Conservation (phyloP, 345 rosid genomes). For the Acer saccharum region DNA sequence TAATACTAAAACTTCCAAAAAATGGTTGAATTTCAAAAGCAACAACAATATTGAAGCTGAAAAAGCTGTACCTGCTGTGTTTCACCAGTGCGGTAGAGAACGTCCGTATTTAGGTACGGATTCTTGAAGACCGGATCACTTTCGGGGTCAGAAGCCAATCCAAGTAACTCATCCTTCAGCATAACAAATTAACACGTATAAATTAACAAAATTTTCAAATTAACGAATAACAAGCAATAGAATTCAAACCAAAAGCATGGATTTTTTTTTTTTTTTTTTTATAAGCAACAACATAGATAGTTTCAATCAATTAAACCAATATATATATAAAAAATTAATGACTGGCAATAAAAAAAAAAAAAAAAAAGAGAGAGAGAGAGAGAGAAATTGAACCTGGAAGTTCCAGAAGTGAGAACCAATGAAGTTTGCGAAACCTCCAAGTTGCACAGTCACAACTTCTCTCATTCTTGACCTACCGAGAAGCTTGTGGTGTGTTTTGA, state of each 20-base stretch:
- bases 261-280: too few relatives aligned
- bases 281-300: neutral
- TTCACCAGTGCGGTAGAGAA: slow-evolving; percentile 81
- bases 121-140: slow-evolving; percentile 68
- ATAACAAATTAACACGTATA: neutral
- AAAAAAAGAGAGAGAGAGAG: too few relatives aligned
- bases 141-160: slow-evolving; percentile 69
- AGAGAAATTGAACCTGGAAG: slow-evolving; percentile 60
- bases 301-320: neutral
- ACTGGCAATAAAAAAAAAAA: neutral
- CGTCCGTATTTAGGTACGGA: slow-evolving; percentile 65
- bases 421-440: slow-evolving; percentile 85
- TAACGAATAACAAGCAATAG: neutral
- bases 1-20: too few relatives aligned
- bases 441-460: slow-evolving; percentile 84
- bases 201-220: neutral
- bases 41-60: neutral
- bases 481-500: neutral
- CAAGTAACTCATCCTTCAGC: slow-evolving; percentile 85
- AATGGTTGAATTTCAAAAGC: neutral
- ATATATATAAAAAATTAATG: neutral
- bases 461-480: slow-evolving; percentile 45
- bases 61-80: slow-evolving; percentile 55
- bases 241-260: neutral
- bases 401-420: slow-evolving; percentile 99